These are phyloP conservation scores for Casuarina glauca DNA, from an alignment of 306 rosid species.

Conservation along the genomic window DNA sequence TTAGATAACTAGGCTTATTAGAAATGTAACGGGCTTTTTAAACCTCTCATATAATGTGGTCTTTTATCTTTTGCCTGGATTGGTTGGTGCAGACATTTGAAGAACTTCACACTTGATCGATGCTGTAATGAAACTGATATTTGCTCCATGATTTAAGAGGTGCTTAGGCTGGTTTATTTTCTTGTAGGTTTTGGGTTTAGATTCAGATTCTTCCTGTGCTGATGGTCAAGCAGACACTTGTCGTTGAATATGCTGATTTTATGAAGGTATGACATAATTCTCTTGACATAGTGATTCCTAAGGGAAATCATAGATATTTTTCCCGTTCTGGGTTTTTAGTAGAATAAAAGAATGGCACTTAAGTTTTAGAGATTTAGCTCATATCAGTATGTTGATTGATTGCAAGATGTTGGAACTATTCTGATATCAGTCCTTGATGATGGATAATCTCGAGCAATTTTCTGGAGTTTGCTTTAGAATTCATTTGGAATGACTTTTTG, in stretches of 20 bases:
- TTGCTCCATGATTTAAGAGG: slow-evolving; percentile 1
- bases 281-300: neutral
- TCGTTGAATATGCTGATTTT: slow-evolving; percentile 71
- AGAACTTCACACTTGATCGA: neutral
- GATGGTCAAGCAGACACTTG: slow-evolving; percentile 55
- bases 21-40: neutral
- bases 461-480: too few species aligned
- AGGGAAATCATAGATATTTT: neutral
- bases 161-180: slow-evolving; percentile 25
- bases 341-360: neutral
- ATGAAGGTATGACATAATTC: slow-evolving; percentile 54
- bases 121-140: neutral
- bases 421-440: neutral
- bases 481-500: too few species aligned
- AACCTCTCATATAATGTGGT: neutral
- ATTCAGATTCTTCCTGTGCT: slow-evolving; percentile 51
- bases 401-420: neutral
- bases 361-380: neutral
- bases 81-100: neutral
- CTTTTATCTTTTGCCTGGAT: neutral
- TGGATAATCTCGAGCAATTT: neutral
- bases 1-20: neutral
- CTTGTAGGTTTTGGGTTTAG: slow-evolving; percentile 59
- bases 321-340: neutral
- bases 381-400: neutral